A percentile compares a stretch with the other conserved stretches of the same genome.
phyloP scores from a whole-genome alignment of 208 protist species.

The Acanthamoeba castellanii region DNA sequence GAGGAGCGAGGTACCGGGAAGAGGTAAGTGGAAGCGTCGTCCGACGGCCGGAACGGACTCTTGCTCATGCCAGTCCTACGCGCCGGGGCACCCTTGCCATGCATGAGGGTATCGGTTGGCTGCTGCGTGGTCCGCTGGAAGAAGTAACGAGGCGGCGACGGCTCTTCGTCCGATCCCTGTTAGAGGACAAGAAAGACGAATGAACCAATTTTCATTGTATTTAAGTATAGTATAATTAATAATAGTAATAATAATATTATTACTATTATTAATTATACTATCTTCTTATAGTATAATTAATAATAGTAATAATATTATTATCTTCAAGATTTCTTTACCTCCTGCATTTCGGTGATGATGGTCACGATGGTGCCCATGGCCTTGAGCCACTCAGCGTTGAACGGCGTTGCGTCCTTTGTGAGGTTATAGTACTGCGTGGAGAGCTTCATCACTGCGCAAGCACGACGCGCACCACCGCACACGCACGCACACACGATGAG shows the following conservation, averaged over 20 bases:
- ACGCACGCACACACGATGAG: neutral
- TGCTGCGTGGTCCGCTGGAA: neutral
- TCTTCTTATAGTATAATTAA: no score
- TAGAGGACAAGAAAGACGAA: neutral
- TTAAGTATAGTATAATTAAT: neutral
- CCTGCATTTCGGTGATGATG: conserved; percentile 51
- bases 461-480: no score
- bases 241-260: neutral
- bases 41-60: conserved; percentile 79
- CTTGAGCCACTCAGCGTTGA: conserved; percentile 62
- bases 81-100: conserved; percentile 26
- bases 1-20: conserved; percentile 66
- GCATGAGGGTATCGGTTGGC: conserved; percentile 64
- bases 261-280: neutral
- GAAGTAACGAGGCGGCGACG: neutral
- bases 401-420: conserved; percentile 60
- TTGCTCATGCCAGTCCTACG: conserved; percentile 6
- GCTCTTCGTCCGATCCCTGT: neutral
- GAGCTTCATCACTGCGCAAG: conserved; percentile 37
- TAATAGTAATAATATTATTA: no score
- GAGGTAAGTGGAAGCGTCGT: conserved; percentile 77
- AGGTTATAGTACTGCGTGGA: conserved; percentile 41
- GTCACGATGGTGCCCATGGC: conserved; percentile 62
- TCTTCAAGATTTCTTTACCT: no score
- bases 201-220: no score